Conservation (phyloP, 495 filamentous ascomycete genomes). For the Penicillium desertorum region DNA sequence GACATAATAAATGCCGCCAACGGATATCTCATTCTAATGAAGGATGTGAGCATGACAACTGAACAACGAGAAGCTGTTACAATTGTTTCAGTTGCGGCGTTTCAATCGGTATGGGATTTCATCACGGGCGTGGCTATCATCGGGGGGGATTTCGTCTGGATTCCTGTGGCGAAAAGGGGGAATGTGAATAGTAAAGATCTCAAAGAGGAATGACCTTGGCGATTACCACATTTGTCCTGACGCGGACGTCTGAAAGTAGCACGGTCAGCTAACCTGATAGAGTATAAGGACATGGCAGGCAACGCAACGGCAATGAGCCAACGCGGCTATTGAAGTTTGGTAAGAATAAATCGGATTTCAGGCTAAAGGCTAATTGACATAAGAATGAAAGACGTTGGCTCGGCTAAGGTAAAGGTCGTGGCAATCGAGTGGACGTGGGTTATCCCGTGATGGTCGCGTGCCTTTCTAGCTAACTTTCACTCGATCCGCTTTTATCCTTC, state of each 20-base stretch:
- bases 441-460: constrained; percentile 5
- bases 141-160: constrained; percentile 25
- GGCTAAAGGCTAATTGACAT: constrained; percentile 5
- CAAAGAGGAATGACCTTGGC: background rate
- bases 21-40: constrained; percentile 28
- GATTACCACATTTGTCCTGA: background rate
- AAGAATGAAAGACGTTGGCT: background rate
- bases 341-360: constrained; percentile 1
- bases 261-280: background rate
- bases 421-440: background rate
- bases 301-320: background rate
- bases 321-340: background rate
- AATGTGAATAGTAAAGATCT: background rate
- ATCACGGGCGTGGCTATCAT: constrained; percentile 24
- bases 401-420: background rate
- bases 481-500: constrained; percentile 41
- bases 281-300: background rate
- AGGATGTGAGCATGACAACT: constrained; percentile 21
- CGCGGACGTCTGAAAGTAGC: background rate
- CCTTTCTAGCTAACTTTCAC: constrained; percentile 27
- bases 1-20: constrained; percentile 22
- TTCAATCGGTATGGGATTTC: constrained; percentile 29
- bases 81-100: constrained; percentile 18
- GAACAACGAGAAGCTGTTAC: constrained; percentile 21
- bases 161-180: constrained; percentile 22